Evolutionary conservation across 257 asterid genomes (phyloP).

Genomic region (Galeopsis tetrahit): DNA sequence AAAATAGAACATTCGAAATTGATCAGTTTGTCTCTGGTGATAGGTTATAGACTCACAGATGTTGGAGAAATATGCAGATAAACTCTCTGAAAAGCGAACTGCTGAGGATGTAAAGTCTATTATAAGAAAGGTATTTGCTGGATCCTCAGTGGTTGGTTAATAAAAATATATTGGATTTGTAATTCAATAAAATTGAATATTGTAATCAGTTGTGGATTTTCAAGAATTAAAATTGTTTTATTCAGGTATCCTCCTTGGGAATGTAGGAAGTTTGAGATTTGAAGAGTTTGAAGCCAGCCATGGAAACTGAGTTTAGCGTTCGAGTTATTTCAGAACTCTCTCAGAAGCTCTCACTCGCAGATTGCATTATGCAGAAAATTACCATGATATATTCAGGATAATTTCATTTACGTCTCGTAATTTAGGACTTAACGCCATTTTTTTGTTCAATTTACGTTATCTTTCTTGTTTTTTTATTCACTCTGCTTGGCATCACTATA

Average conservation of each 20-base stretch:
- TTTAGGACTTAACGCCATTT: too few relatives aligned
- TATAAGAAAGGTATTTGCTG: background rate
- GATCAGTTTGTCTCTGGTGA: background rate
- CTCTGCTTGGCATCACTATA: background rate
- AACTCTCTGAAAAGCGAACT: background rate
- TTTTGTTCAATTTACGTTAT: background rate
- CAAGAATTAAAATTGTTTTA: background rate
- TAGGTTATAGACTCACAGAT: background rate
- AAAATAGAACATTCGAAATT: background rate
- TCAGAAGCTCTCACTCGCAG: too few relatives aligned
- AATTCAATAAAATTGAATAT: background rate
- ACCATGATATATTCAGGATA: too few relatives aligned
- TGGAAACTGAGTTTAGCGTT: background rate
- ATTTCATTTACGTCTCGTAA: too few relatives aligned
- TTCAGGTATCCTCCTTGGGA: constrained; percentile 8
- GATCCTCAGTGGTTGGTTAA: background rate
- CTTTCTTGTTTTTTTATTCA: background rate
- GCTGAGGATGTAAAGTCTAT: background rate
- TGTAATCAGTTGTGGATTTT: background rate
- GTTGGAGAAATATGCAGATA: constrained; percentile 4
- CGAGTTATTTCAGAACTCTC: background rate
- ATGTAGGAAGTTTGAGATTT: background rate
- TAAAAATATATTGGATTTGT: background rate
- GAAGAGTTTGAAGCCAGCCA: background rate
- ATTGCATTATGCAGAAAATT: too few relatives aligned